A percentile compares a stretch with the other conserved stretches of the same genome.
These are phyloP conservation scores for Ormosia emarginata DNA, from an alignment of 306 rosid species.

Conservation along the genomic window DNA sequence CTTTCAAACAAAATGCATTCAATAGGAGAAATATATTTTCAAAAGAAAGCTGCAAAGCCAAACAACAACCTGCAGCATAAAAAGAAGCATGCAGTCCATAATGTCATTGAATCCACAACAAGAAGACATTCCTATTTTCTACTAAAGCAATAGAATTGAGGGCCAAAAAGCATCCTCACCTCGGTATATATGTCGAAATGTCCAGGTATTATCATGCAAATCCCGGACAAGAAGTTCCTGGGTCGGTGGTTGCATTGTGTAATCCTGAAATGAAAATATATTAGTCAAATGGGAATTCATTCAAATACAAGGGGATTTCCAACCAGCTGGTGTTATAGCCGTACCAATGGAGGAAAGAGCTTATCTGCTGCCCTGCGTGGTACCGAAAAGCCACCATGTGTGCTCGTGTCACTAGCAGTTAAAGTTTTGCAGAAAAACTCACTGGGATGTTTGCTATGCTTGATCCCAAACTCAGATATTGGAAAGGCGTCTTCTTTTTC, in stretches of 20 bases:
- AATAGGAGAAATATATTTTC: neutral
- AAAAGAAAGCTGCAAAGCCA: neutral
- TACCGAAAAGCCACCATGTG: conserved; percentile 92
- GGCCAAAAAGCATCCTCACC: conserved; percentile 43
- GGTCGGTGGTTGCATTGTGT: conserved; percentile 68
- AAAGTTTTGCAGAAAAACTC: conserved; percentile 95
- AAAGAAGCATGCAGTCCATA: neutral
- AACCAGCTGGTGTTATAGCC: neutral
- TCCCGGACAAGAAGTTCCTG: conserved; percentile 79
- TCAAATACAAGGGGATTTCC: neutral
- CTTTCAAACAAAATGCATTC: neutral
- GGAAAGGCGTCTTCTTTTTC: conserved; percentile 90
- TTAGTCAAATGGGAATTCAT: neutral
- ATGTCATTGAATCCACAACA: neutral
- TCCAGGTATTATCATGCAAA: conserved; percentile 76
- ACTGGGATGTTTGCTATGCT: conserved; percentile 79
- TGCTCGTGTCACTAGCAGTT: conserved; percentile 95
- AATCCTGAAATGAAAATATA: conserved; percentile 48
- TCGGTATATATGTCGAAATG: conserved; percentile 78
- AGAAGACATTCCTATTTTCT: neutral
- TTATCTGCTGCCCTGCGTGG: conserved; percentile 96
- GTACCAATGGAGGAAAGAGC: conserved; percentile 83
- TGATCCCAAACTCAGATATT: conserved; percentile 74
- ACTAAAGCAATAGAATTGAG: neutral
- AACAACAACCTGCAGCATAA: neutral